Evolutionary conservation across 306 rosid species (phyloP).

Genomic region (Prosopis cineraria): DNA sequence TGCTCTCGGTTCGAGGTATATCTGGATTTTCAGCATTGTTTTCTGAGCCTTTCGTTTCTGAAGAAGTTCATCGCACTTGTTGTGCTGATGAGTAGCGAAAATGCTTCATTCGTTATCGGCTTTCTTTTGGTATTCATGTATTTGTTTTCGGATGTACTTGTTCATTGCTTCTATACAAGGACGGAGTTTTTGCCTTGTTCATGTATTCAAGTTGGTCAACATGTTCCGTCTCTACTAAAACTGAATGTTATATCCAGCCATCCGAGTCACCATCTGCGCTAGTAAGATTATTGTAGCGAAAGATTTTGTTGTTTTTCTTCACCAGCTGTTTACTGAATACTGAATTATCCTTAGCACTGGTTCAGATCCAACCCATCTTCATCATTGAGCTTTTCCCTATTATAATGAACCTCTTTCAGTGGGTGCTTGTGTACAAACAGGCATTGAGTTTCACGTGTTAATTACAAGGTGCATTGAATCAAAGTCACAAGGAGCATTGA

Average conservation of each 20-base stretch:
- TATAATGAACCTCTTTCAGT: not conserved
- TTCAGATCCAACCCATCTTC: constrained; percentile 22
- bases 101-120: not conserved
- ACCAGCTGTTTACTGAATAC: not conserved
- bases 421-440: not conserved
- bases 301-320: not conserved
- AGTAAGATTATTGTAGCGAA: not conserved
- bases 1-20: constrained; percentile 74
- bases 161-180: not conserved
- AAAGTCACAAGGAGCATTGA: not conserved
- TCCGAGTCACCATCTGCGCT: not conserved
- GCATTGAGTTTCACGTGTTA: not conserved
- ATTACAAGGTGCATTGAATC: not conserved
- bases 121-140: not conserved
- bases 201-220: not conserved
- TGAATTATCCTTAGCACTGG: constrained; percentile 12
- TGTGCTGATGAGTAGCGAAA: constrained; percentile 8
- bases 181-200: not conserved
- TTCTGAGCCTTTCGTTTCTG: not conserved
- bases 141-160: not conserved
- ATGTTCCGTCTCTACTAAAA: not conserved
- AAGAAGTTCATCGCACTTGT: not conserved
- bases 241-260: not conserved
- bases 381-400: not conserved
- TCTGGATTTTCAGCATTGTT: not conserved